Evolutionary conservation across 345 rosid genomes (phyloP).

Genomic region (Cardiospermum halicacabum): DNA sequence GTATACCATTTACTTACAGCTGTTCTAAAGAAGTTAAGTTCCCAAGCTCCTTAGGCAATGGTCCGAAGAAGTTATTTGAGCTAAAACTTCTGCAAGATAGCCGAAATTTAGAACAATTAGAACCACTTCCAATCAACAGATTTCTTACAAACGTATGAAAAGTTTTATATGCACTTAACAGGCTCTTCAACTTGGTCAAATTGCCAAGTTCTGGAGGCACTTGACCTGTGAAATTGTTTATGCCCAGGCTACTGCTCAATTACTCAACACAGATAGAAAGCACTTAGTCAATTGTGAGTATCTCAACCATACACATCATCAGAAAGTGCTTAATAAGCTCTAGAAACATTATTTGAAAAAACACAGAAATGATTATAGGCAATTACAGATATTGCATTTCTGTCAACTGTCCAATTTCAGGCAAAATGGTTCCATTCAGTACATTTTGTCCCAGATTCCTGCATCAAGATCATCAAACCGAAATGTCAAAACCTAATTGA

Average conservation of each 20-base stretch:
- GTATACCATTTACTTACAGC: slow-evolving; percentile 29
- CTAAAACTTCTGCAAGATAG: slow-evolving; percentile 43
- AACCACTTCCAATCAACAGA: neutral
- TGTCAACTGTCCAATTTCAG: slow-evolving; percentile 39
- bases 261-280: slow-evolving; percentile 16
- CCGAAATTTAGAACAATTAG: slow-evolving; percentile 3
- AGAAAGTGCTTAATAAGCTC: neutral
- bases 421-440: slow-evolving; percentile 41
- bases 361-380: neutral
- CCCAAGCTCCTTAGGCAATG: slow-evolving; percentile 43
- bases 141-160: neutral
- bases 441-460: slow-evolving; percentile 57
- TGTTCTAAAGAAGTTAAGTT: slow-evolving; percentile 40
- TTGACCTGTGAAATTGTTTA: slow-evolving; percentile 50
- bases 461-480: slow-evolving; percentile 19
- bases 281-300: slow-evolving; percentile 14
- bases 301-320: neutral
- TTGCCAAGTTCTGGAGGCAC: slow-evolving; percentile 54
- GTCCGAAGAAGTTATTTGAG: slow-evolving; percentile 49
- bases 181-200: slow-evolving; percentile 41
- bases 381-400: slow-evolving; percentile 56
- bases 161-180: slow-evolving; percentile 34
- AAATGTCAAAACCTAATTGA: too few relatives aligned
- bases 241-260: slow-evolving; percentile 49
- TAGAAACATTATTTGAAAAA: neutral